Base-by-base conservation (phyloP, 2,329 filamentous ascomycete genomes). In the Epichloe elymi region DNA sequence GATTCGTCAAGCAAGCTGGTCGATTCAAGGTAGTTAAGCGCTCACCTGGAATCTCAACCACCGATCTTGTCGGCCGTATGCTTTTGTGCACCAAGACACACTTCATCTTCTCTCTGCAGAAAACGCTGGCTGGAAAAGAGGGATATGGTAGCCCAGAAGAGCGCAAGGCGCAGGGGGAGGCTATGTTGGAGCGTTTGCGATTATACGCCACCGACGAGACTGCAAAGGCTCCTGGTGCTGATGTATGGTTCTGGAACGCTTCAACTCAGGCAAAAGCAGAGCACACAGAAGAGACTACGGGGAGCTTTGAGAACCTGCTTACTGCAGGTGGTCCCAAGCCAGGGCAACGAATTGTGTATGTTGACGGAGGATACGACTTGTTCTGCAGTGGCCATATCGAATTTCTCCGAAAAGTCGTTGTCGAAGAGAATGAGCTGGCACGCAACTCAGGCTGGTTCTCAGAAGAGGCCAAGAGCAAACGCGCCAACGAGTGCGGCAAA, bases 381-480 rank as follows among this genome's bases (percentile, higher is more conserved):
- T 98, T 98, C 69, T 95, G 88, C 0, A 95, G 88, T 46, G 93
- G 93, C 0, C 93, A 98, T 65, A 97, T 98, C 59, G 90, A 95
- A 65, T 98, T 98, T 59, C 75, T 98, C 50, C 81, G 85, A 45
- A 77, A 79, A 40, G 91, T 98, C 3, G 75, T 84, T 8, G 71
- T 83, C 56, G 73, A 77, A 0, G 91, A 97, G 67, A 80, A 88
- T 59, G 74, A 79, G 51, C 72, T 83, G 47, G 89, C 83, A 5
- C 73, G 71, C 45, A 65, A 77, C 44, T 76, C 80, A 4, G 87
- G 85, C 6, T 95, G 90, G 88, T 90, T 83, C 62, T 75, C 76
- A 1, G 73, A 83, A 44, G 77, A 82, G 53, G 79, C 81, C 1
- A 73, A 75, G 26, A 70, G 79, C 48, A 77, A 84, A 68, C 76